Percentiles rank a stretch among this genome's conserved stretches.
Conservation (phyloP, 2,329 filamentous ascomycete species). For the Fusarium piperis region DNA sequence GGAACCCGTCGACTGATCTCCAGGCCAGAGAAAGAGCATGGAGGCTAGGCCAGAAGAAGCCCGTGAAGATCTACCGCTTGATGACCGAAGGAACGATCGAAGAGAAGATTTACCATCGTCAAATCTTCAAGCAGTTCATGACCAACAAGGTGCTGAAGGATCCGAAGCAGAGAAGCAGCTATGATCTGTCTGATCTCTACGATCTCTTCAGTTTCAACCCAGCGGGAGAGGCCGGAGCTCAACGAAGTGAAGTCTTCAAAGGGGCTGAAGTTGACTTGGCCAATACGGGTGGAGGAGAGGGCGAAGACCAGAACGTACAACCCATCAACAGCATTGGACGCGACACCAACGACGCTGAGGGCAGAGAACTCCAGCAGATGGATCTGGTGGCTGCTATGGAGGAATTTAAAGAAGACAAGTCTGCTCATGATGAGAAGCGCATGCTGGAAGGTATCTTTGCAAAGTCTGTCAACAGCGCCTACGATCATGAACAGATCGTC, state of each 20-base stretch:
- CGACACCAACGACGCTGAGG: conserved; percentile 25
- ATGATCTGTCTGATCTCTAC: conserved; percentile 88
- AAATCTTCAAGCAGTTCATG: conserved; percentile 98
- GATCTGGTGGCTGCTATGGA: conserved; percentile 72
- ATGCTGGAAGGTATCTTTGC: conserved; percentile 92
- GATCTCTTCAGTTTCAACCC: conserved; percentile 81
- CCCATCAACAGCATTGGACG: conserved; percentile 12
- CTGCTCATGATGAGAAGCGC: conserved; percentile 71
- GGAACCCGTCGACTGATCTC: conserved; percentile 96
- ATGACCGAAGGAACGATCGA: conserved; percentile 99
- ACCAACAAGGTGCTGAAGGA: conserved; percentile 96
- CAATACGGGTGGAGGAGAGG: conserved; percentile 5
- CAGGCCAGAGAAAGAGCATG: conserved; percentile 96
- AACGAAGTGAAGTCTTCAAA: conserved; percentile 87
- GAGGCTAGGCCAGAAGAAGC: conserved; percentile 92
- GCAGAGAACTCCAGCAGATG: conserved; percentile 61
- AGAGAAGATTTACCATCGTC: conserved; percentile 98
- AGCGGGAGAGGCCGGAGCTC: conserved; percentile 67
- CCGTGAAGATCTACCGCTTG: conserved; percentile 96
- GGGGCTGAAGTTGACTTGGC: conserved; percentile 75
- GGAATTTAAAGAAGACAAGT: conserved; percentile 65
- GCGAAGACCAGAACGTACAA: conserved; percentile 1
- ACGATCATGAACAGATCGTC: conserved; percentile 93
- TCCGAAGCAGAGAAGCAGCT: conserved; percentile 90
- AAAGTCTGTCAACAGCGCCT: conserved; percentile 85